phyloP scores from a whole-genome alignment of 2,329 filamentous ascomycete genomes.

The Aspergillus nomiae region DNA sequence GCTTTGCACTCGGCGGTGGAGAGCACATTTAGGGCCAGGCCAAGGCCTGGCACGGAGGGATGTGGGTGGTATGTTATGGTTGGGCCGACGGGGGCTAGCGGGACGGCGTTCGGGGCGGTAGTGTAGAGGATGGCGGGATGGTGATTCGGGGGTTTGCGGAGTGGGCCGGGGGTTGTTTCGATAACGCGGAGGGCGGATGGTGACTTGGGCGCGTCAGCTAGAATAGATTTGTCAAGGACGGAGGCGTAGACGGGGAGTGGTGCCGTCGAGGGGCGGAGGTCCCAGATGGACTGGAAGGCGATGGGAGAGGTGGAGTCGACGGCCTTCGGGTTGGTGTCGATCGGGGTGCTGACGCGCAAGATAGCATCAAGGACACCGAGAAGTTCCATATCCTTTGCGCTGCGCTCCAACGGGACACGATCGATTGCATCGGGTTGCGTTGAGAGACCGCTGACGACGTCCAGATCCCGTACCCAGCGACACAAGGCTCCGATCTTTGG shows the following conservation, averaged over 20 bases:
- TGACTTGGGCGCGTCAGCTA: conserved; percentile 36
- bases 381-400: conserved; percentile 54
- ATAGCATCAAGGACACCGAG: conserved; percentile 66
- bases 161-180: conserved; percentile 61
- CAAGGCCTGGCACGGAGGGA: conserved; percentile 63
- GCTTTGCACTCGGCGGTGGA: conserved; percentile 63
- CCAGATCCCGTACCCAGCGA: conserved; percentile 71
- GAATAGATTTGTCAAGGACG: conserved; percentile 61
- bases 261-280: conserved; percentile 52
- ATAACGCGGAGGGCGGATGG: conserved; percentile 55
- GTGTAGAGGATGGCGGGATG: conserved; percentile 68
- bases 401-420: conserved; percentile 19
- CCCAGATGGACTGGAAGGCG: conserved; percentile 62
- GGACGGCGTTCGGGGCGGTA: conserved; percentile 59
- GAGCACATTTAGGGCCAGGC: conserved; percentile 62
- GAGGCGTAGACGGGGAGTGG: conserved; percentile 56
- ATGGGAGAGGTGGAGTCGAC: conserved; percentile 52
- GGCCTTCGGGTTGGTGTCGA: conserved; percentile 47
- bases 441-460: conserved; percentile 67
- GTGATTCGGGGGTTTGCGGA: conserved; percentile 68
- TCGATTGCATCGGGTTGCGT: conserved; percentile 53
- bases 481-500: conserved; percentile 70
- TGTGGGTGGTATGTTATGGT: conserved; percentile 60
- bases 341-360: conserved; percentile 63
- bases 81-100: conserved; percentile 49